Evolutionary conservation across 2,329 filamentous ascomycete genomes (phyloP).

Genomic region (Cytospora leucostoma): DNA sequence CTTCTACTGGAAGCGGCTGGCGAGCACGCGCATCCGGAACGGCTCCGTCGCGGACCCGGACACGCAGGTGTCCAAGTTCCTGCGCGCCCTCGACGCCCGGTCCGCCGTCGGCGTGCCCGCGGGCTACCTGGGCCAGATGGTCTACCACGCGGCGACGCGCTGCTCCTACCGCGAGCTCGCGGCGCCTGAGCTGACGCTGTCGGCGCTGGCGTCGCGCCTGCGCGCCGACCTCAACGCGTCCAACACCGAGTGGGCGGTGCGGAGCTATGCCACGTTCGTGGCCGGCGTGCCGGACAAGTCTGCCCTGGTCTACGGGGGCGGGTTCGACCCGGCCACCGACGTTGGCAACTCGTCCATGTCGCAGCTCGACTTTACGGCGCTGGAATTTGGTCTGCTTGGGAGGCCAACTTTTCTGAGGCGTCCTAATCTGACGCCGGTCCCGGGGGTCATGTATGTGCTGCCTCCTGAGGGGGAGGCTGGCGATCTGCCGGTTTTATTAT

Average conservation of each 20-base stretch:
- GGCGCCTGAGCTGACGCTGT: neutral
- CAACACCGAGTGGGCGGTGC: neutral
- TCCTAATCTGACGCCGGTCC: neutral
- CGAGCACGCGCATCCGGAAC: no score
- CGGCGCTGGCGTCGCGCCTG: neutral
- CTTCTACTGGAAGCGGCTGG: constrained; percentile 38
- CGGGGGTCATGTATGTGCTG: neutral
- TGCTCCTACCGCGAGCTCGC: constrained; percentile 29
- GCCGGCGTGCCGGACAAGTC: neutral
- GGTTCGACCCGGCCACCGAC: neutral
- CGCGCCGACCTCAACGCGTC: neutral
- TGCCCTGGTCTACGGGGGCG: neutral
- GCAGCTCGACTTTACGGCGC: neutral
- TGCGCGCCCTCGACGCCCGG: constrained; percentile 35
- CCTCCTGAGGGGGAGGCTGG: neutral
- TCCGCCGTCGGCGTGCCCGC: constrained; percentile 31
- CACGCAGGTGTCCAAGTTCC: constrained; percentile 30
- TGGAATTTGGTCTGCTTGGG: neutral
- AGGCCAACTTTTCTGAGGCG: neutral
- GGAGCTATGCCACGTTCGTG: neutral
- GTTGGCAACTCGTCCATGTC: neutral
- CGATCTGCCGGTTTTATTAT: neutral
- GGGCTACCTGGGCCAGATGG: constrained; percentile 36
- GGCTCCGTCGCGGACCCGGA: constrained; percentile 31
- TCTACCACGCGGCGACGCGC: constrained; percentile 28